Conservation (phyloP, 1,284 basidiomycete species). For the Papiliotrema nemorosa region DNA sequence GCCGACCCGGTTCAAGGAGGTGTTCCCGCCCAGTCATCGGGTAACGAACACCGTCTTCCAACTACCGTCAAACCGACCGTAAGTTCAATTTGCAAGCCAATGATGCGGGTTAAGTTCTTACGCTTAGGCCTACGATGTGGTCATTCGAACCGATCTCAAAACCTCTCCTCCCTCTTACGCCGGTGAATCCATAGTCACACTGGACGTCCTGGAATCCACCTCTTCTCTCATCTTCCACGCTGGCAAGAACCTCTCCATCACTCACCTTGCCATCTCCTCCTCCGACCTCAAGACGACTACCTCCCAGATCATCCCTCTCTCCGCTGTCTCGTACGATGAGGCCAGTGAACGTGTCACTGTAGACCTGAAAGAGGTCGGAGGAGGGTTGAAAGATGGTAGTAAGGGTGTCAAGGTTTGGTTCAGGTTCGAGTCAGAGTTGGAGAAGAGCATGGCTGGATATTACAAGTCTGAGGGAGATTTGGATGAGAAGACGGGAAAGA, state of each 20-base stretch:
- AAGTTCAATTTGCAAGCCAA: constrained; percentile 1
- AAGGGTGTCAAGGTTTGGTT: constrained; percentile 56
- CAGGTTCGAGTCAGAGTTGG: constrained; percentile 58
- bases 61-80: constrained; percentile 55
- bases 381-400: constrained; percentile 60
- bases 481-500: constrained; percentile 52
- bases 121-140: constrained; percentile 68
- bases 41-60: constrained; percentile 66
- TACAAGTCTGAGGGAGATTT: constrained; percentile 50
- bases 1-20: constrained; percentile 24
- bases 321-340: constrained; percentile 56
- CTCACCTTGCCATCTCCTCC: constrained; percentile 62
- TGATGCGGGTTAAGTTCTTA: not conserved
- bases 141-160: constrained; percentile 77
- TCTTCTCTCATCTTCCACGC: constrained; percentile 66
- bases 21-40: constrained; percentile 11
- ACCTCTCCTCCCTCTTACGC: constrained; percentile 60
- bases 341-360: constrained; percentile 64
- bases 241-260: constrained; percentile 63
- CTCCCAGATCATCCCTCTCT: constrained; percentile 48
- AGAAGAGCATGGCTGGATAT: constrained; percentile 60
- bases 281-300: constrained; percentile 59
- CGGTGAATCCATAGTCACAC: constrained; percentile 74
- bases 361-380: constrained; percentile 59
- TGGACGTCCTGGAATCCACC: constrained; percentile 68